Evolutionary conservation across 2,329 filamentous ascomycete genomes (phyloP).

Genomic region (Colletotrichum kahawae): DNA sequence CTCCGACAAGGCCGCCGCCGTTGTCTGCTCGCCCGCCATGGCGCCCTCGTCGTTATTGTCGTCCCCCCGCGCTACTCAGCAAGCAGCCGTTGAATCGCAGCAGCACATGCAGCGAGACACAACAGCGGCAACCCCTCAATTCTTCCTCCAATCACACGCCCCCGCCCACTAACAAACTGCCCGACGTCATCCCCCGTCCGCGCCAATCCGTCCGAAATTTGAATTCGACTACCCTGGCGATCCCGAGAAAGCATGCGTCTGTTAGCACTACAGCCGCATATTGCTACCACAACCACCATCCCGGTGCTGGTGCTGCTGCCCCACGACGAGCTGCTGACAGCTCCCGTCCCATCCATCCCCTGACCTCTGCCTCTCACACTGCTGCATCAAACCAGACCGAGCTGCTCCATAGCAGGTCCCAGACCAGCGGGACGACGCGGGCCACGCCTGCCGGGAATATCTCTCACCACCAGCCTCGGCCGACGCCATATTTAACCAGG

Average conservation of each 20-base stretch:
- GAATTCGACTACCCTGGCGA: background rate
- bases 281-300: background rate
- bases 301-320: background rate
- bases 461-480: background rate
- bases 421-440: background rate
- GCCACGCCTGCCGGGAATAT: background rate
- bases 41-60: background rate
- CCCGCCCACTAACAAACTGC: background rate
- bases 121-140: slow-evolving; percentile 18
- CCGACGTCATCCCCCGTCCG: slow-evolving; percentile 24
- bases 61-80: background rate
- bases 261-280: background rate
- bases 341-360: background rate
- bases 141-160: slow-evolving; percentile 21
- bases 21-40: background rate
- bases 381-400: background rate
- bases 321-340: background rate
- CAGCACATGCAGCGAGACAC: background rate
- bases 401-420: background rate
- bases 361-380: background rate
- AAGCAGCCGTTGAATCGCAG: background rate
- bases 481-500: slow-evolving; percentile 6
- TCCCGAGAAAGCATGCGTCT: background rate
- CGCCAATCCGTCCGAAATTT: slow-evolving; percentile 12
- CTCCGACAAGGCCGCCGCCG: background rate